These are phyloP conservation scores for Achaetomium macrosporum DNA, from an alignment of 2,329 filamentous ascomycete genomes.

Conservation along the genomic window DNA sequence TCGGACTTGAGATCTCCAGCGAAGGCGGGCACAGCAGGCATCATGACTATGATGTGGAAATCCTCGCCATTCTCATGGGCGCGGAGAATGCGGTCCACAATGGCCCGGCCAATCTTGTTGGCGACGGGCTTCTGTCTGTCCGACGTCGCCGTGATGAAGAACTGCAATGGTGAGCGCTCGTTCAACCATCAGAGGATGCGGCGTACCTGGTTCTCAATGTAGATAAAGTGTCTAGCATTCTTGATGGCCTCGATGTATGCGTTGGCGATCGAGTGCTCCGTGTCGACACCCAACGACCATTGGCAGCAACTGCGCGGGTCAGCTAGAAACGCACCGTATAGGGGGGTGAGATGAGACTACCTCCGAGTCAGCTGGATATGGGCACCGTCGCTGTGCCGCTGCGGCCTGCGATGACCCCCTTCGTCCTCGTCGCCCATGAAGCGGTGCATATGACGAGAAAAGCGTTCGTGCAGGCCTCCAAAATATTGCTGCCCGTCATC, in stretches of 20 bases:
- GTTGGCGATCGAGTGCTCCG: slow-evolving; percentile 75
- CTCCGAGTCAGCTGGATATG: slow-evolving; percentile 49
- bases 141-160: slow-evolving; percentile 78
- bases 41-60: slow-evolving; percentile 71
- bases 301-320: slow-evolving; percentile 36
- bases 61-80: slow-evolving; percentile 59
- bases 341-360: slow-evolving; percentile 26
- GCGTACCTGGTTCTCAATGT: slow-evolving; percentile 66
- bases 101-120: slow-evolving; percentile 73
- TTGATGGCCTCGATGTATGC: slow-evolving; percentile 71
- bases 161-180: slow-evolving; percentile 39
- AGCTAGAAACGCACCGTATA: not conserved
- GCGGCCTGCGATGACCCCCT: slow-evolving; percentile 12
- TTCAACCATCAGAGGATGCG: no score
- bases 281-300: slow-evolving; percentile 48
- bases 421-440: slow-evolving; percentile 34
- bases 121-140: slow-evolving; percentile 64
- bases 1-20: slow-evolving; percentile 72
- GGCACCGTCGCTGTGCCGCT: slow-evolving; percentile 25
- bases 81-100: slow-evolving; percentile 70
- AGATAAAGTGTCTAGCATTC: slow-evolving; percentile 65
- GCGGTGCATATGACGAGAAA: slow-evolving; percentile 36
- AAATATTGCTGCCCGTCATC: slow-evolving; percentile 26
- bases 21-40: slow-evolving; percentile 76
- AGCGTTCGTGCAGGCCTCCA: slow-evolving; percentile 29